Evolutionary conservation across 805 yeast species (phyloP).

Genomic region (Kodamaea laetipori): DNA sequence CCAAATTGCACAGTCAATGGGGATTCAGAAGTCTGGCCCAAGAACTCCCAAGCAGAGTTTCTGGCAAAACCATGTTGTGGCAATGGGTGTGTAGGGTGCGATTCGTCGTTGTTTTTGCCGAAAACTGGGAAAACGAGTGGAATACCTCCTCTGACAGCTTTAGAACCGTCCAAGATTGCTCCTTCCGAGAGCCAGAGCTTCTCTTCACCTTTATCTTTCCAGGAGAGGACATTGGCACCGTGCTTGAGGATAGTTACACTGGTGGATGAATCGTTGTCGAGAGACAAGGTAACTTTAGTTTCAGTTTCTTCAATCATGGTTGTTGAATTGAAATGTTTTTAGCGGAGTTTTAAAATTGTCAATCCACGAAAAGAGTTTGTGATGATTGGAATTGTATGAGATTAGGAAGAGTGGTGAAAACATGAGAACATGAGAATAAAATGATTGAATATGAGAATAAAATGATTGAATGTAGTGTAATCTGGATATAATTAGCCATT

Average conservation of each 20-base stretch:
- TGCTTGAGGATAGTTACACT: conserved; percentile 70
- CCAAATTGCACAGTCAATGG: conserved; percentile 85
- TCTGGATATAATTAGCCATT: no score
- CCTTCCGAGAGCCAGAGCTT: conserved; percentile 79
- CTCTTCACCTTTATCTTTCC: conserved; percentile 70
- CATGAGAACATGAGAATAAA: no score
- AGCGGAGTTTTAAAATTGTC: no score
- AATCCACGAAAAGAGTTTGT: no score
- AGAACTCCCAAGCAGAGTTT: conserved; percentile 86
- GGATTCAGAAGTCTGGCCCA: conserved; percentile 73
- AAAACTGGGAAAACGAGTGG: conserved; percentile 95
- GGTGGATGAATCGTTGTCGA: conserved; percentile 53
- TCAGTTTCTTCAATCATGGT: conserved; percentile 57
- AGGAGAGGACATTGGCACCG: conserved; percentile 88
- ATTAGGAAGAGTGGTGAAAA: no score
- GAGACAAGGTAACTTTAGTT: conserved; percentile 60
- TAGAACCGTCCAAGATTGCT: conserved; percentile 86
- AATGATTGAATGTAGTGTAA: no score
- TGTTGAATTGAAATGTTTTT: background rate
- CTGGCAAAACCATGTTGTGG: conserved; percentile 99
- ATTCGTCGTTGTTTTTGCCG: conserved; percentile 63
- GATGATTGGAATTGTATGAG: no score
- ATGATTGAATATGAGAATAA: no score
- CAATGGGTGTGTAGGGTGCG: conserved; percentile 59
- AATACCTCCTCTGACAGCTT: conserved; percentile 96